Evolutionary conservation across 1,139 yeast species (phyloP).

Genomic region (Hansenula lynferdii): DNA sequence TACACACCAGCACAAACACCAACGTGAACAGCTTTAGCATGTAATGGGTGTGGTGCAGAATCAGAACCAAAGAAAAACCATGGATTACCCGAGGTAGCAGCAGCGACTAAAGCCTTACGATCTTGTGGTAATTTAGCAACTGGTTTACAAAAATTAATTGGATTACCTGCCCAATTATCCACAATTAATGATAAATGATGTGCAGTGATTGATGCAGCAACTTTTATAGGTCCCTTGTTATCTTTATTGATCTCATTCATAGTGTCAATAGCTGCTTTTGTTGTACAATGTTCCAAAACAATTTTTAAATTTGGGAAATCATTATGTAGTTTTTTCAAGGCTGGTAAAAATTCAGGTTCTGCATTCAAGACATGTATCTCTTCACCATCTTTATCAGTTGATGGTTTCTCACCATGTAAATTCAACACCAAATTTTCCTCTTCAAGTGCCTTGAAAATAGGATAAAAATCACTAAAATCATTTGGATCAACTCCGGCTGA

Average conservation of each 20-base stretch:
- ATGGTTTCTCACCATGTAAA: conserved; percentile 94
- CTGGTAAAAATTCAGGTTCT: conserved; percentile 91
- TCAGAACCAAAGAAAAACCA: conserved; percentile 97
- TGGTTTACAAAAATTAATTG: conserved; percentile 94
- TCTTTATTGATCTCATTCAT: conserved; percentile 64
- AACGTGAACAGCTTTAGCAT: conserved; percentile 65
- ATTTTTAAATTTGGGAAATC: conserved; percentile 88
- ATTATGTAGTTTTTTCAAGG: conserved; percentile 65
- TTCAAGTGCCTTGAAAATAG: conserved; percentile 86
- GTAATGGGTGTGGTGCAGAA: conserved; percentile 92
- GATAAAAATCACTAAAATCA: conserved; percentile 83
- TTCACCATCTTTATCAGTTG: conserved; percentile 38
- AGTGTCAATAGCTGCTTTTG: conserved; percentile 79
- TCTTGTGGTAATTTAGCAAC: conserved; percentile 93
- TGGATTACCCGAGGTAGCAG: conserved; percentile 90
- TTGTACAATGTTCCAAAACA: conserved; percentile 92
- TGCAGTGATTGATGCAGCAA: conserved; percentile 93
- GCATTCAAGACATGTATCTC: conserved; percentile 88
- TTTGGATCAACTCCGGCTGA: conserved; percentile 91
- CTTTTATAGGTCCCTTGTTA: conserved; percentile 41
- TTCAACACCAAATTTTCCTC: conserved; percentile 71
- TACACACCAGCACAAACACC: conserved; percentile 98
- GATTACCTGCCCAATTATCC: conserved; percentile 96
- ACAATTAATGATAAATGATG: conserved; percentile 87
- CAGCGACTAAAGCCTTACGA: conserved; percentile 69